These are phyloP conservation scores for Nannizzia gypsea DNA, from an alignment of 2,329 filamentous ascomycete species.

Conservation along the genomic window DNA sequence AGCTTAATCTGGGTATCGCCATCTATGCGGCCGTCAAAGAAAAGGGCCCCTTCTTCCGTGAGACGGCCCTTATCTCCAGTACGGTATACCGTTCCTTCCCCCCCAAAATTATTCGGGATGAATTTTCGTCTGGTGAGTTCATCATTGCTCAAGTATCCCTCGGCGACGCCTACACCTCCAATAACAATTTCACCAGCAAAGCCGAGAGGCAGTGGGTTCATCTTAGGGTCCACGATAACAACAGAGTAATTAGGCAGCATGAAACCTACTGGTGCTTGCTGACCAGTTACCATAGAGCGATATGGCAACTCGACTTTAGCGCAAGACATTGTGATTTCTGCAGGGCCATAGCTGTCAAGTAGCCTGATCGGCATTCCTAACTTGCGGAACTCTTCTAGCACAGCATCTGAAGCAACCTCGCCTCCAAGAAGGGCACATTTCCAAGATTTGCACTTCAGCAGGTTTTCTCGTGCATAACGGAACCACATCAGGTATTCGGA, in stretches of 20 bases:
- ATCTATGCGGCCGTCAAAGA: slow-evolving; percentile 20
- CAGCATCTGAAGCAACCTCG: slow-evolving; percentile 11
- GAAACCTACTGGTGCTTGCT: slow-evolving; percentile 14
- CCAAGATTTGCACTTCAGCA: slow-evolving; percentile 14
- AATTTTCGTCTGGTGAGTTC: slow-evolving; percentile 17
- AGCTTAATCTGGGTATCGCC: slow-evolving; percentile 23
- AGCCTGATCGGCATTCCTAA: slow-evolving; percentile 13
- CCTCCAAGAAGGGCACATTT: slow-evolving; percentile 15
- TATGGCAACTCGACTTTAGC: slow-evolving; percentile 12
- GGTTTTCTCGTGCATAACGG: slow-evolving; percentile 12
- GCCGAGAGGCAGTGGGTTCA: slow-evolving; percentile 29
- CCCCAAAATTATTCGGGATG: slow-evolving; percentile 12
- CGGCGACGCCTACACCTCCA: slow-evolving; percentile 20
- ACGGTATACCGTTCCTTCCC: slow-evolving; percentile 9
- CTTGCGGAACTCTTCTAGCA: slow-evolving; percentile 10
- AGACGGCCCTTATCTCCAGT: slow-evolving; percentile 17
- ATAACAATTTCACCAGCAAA: slow-evolving; percentile 35
- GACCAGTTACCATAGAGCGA: slow-evolving; percentile 10
- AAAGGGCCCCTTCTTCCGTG: slow-evolving; percentile 18
- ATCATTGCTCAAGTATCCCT: slow-evolving; percentile 15
- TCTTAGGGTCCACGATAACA: slow-evolving; percentile 32
- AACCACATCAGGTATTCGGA: slow-evolving; percentile 17
- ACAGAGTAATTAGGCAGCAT: slow-evolving; percentile 27
- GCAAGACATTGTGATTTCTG: slow-evolving; percentile 17
- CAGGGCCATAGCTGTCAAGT: slow-evolving; percentile 17